Evolutionary conservation across 768 basidiomycete genomes (phyloP), one percentile per base, ranked within the genome.

Genomic region (Dioszegia crocea): DNA sequence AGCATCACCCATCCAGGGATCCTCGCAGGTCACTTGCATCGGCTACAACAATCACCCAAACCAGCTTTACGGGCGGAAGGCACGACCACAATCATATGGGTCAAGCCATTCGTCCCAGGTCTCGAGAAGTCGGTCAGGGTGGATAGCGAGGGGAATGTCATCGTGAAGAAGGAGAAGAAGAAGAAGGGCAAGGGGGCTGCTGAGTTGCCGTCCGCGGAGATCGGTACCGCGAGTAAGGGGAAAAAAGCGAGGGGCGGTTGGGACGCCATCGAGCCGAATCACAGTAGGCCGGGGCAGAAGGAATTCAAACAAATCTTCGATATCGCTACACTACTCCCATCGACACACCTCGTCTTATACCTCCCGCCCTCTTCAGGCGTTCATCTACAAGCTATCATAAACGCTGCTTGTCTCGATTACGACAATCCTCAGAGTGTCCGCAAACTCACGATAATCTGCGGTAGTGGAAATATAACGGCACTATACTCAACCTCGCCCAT

Each of bases 231-330:
- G 6, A 14, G 33, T 33, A 33, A 6, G n/a, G n/a, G n/a, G n/a
- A n/a, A n/a, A n/a, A n/a, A n/a, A n/a, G n/a, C n/a, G n/a, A n/a
- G n/a, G n/a, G 33, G 14, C 14, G 33, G 33, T 33, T 33, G 33
- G 33, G 33, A 14, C 8, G 14, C 33, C 33, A 14, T 14, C 33
- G 33, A 6, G 6, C 33, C 6, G 33, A 33, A 14, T n/a, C n/a
- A n/a, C 33, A 33, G n/a, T 17, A 8, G 40, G n/a, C n/a, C 40
- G 8, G 40, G n/a, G 8, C 9, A 19, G n/a, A 19, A 43, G 6
- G 40, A 31, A 16, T 36, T 49, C 30, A 30, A 49, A 31, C 29
- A 31, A 26, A n/a, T 49, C 48, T 49, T 46, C 45, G 45, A 46
- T 17, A 27, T 46, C 26, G 45, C 45, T 23, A 27, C 23, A 4